phyloP scores from a whole-genome alignment of 768 basidiomycete genomes.

The Boletus barrowsii region DNA sequence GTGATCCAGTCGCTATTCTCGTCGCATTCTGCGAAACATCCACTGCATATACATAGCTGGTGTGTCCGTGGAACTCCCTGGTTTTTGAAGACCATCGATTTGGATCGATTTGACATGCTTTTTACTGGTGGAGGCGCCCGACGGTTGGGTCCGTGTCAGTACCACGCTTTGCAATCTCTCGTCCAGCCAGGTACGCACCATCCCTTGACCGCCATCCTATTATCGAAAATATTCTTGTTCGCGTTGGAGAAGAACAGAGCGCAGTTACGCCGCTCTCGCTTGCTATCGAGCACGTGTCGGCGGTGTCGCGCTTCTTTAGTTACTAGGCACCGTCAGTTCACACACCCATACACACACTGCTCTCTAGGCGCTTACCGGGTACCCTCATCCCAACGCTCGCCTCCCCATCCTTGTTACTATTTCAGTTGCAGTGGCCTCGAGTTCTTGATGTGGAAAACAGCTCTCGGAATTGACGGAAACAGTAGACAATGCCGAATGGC shows the following conservation, averaged over 20 bases:
- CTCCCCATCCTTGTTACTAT: background rate
- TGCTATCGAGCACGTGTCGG: background rate
- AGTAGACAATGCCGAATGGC: no score
- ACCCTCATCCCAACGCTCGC: background rate
- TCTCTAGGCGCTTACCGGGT: background rate
- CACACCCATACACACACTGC: background rate
- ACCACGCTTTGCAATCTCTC: background rate
- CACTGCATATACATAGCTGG: background rate
- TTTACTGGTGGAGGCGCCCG: background rate
- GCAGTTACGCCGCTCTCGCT: background rate
- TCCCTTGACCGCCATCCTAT: background rate
- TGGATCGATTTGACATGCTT: background rate
- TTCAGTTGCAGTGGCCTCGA: background rate
- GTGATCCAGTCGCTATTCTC: background rate
- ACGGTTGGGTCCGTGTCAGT: background rate
- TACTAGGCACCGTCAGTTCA: background rate
- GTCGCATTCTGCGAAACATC: conserved; percentile 9
- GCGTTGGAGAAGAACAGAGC: background rate
- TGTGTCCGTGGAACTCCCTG: background rate
- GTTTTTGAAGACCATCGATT: background rate
- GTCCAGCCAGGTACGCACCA: background rate
- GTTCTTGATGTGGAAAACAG: no score
- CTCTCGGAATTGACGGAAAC: no score
- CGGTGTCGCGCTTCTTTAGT: no score
- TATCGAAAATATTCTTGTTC: background rate